A percentile compares a stretch with the other conserved stretches of the same genome.
Evolutionary conservation across 345 rosid species (phyloP).

Genomic region (Syzygium oleosum): DNA sequence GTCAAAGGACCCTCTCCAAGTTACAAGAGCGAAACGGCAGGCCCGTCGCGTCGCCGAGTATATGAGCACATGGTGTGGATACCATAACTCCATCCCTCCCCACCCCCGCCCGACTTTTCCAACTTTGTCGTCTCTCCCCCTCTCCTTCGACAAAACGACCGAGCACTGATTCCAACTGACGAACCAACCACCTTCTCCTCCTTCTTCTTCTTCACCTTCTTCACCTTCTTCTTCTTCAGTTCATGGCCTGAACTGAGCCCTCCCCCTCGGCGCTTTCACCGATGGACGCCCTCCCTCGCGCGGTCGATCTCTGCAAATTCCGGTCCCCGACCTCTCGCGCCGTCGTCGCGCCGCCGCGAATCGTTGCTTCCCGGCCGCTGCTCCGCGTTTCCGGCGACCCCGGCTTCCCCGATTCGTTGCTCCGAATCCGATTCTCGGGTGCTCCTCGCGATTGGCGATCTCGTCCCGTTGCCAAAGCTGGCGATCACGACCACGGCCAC

Average conservation of each 20-base stretch:
- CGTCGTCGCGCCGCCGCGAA: neutral
- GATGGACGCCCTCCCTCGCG: slow-evolving; percentile 1
- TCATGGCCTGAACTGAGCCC: neutral
- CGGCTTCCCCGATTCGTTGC: neutral
- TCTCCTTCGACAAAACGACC: neutral
- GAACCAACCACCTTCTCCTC: neutral
- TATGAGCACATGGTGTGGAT: slow-evolving; percentile 17
- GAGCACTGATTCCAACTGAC: neutral
- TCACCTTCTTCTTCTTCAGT: neutral
- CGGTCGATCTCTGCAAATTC: neutral
- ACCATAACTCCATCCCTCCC: neutral
- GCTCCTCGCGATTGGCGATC: neutral
- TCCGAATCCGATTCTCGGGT: neutral
- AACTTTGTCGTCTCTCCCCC: neutral
- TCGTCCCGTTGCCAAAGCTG: slow-evolving; percentile 11
- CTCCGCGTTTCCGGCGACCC: neutral
- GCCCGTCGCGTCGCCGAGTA: too few relatives aligned
- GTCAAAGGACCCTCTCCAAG: neutral
- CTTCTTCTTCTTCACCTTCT: neutral
- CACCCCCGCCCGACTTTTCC: too few relatives aligned
- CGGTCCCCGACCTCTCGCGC: neutral
- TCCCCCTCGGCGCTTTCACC: neutral
- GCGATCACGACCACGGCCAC: slow-evolving; percentile 2
- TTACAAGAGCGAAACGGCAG: too few relatives aligned
- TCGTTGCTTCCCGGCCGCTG: neutral